Evolutionary conservation across 2,329 filamentous ascomycete species (phyloP).

Genomic region (Emmonsia crescens): DNA sequence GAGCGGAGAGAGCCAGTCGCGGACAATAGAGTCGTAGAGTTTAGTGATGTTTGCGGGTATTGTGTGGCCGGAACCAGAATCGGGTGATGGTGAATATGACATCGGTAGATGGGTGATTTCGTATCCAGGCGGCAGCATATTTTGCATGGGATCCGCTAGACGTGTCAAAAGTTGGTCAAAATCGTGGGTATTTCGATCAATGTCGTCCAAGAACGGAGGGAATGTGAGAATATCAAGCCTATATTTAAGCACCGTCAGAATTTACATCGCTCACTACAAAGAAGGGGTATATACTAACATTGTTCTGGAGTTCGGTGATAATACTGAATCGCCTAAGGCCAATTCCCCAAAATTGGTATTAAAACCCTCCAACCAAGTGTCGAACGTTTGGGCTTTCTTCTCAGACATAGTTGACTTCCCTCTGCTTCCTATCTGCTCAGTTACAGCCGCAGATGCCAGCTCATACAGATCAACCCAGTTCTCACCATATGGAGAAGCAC

Average conservation of each 20-base stretch:
- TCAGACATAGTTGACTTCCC: not conserved
- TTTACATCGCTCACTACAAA: constrained; percentile 7
- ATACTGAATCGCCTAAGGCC: not conserved
- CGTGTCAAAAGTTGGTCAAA: constrained; percentile 19
- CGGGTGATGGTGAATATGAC: constrained; percentile 3
- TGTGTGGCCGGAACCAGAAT: not conserved
- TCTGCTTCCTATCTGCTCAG: not conserved
- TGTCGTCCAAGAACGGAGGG: constrained; percentile 23
- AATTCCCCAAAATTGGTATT: not conserved
- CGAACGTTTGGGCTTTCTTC: not conserved
- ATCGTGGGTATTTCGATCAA: constrained; percentile 26
- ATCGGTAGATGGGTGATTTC: constrained; percentile 17
- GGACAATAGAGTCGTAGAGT: constrained; percentile 28
- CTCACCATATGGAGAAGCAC: not conserved
- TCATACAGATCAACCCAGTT: not conserved
- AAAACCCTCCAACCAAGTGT: not conserved
- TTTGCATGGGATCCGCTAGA: not conserved
- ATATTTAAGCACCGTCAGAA: constrained; percentile 4
- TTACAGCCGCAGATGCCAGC: not conserved
- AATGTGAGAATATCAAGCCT: constrained; percentile 25
- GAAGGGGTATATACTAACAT: constrained; percentile 18
- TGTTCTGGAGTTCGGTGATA: constrained; percentile 16
- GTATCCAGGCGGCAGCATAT: constrained; percentile 4
- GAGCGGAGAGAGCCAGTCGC: constrained; percentile 27
- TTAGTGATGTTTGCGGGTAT: constrained; percentile 15